Evolutionary conservation across 805 yeast species (phyloP).

Genomic region (Pichia rugopelliculosa): DNA sequence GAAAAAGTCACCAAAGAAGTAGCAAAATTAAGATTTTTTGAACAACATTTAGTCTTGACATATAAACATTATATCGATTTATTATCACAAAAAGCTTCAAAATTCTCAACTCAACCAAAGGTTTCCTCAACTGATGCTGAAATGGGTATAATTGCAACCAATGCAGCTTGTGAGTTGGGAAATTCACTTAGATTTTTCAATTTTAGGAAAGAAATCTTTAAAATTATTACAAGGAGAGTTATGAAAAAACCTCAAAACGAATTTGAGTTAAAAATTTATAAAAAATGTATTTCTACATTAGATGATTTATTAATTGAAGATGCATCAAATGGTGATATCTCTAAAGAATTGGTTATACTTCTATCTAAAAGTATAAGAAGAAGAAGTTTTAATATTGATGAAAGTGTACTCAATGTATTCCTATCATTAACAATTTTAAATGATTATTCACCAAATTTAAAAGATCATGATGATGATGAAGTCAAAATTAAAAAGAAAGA

Average conservation of each 20-base stretch:
- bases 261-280: constrained; percentile 43
- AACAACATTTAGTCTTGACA: constrained; percentile 63
- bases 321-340: constrained; percentile 67
- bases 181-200: constrained; percentile 71
- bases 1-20: constrained; percentile 84
- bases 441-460: constrained; percentile 65
- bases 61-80: constrained; percentile 61
- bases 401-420: constrained; percentile 66
- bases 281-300: constrained; percentile 53
- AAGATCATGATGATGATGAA: constrained; percentile 36
- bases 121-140: constrained; percentile 30
- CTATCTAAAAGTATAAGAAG: constrained; percentile 64
- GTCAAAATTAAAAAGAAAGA: constrained; percentile 72
- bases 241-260: constrained; percentile 49
- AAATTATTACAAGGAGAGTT: constrained; percentile 59
- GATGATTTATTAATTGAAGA: constrained; percentile 73
- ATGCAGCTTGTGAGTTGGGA: constrained; percentile 73
- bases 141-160: constrained; percentile 53
- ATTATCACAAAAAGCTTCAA: constrained; percentile 33
- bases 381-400: constrained; percentile 75
- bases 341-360: constrained; percentile 64
- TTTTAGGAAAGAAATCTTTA: constrained; percentile 66
- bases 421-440: constrained; percentile 57
- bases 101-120: constrained; percentile 26
- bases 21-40: constrained; percentile 68